phyloP scores from a whole-genome alignment of 768 basidiomycete genomes.

The Phaeotremella fagi region DNA sequence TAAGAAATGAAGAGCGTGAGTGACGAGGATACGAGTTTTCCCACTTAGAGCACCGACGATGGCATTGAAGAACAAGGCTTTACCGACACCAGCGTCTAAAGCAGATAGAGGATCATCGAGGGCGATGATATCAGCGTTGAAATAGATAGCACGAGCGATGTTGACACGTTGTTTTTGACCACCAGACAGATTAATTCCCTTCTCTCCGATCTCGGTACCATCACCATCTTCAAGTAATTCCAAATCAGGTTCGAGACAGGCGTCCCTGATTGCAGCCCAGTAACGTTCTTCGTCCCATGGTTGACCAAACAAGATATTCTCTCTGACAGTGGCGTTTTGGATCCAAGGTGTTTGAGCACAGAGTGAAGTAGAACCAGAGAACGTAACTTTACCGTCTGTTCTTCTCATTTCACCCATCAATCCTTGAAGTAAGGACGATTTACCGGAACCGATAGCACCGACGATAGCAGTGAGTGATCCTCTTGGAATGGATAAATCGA shows the following conservation, averaged over 20 bases:
- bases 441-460: conserved; percentile 64
- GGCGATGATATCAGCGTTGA: conserved; percentile 75
- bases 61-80: conserved; percentile 78
- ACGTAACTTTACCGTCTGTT: conserved; percentile 61
- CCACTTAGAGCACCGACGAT: conserved; percentile 59
- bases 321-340: conserved; percentile 71
- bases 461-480: conserved; percentile 81
- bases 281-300: conserved; percentile 76
- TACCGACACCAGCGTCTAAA: conserved; percentile 87
- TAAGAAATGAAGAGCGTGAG: conserved; percentile 85
- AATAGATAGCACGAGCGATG: conserved; percentile 82
- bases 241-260: conserved; percentile 74
- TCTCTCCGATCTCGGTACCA: conserved; percentile 77
- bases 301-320: conserved; percentile 83
- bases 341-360: conserved; percentile 90
- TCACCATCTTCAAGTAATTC: conserved; percentile 73
- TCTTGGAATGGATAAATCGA: conserved; percentile 65
- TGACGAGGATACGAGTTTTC: conserved; percentile 84
- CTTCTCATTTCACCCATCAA: conserved; percentile 65
- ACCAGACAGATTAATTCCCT: conserved; percentile 81
- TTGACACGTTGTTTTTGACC: conserved; percentile 73
- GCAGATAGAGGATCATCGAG: conserved; percentile 81
- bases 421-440: conserved; percentile 45
- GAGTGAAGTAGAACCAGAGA: conserved; percentile 72
- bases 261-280: conserved; percentile 71